phyloP scores from a whole-genome alignment of 495 filamentous ascomycete genomes.

The Articulospora tetracladia region DNA sequence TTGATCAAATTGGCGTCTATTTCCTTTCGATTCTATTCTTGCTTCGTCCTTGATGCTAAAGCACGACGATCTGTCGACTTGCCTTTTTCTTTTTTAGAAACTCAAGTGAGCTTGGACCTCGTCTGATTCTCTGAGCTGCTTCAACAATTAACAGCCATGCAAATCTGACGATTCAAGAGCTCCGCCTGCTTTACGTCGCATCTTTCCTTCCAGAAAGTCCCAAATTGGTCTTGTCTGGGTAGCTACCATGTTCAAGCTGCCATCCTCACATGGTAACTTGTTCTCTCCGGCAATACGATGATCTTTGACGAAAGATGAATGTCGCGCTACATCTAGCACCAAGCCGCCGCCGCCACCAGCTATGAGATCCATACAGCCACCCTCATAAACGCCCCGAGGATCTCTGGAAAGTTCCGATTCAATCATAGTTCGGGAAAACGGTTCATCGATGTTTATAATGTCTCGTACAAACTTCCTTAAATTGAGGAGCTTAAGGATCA shows the following conservation, averaged over 20 bases:
- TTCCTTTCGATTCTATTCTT: neutral
- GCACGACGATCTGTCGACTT: neutral
- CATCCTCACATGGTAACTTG: neutral
- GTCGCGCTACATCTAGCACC: neutral
- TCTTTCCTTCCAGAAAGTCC: neutral
- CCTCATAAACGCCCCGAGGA: neutral
- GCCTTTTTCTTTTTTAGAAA: no score
- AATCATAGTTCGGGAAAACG: neutral
- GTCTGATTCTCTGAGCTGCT: no score
- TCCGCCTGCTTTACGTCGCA: no score
- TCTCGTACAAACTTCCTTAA: neutral
- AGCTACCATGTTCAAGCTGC: neutral
- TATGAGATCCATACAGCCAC: neutral
- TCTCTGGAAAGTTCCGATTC: neutral
- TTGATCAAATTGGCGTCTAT: no score
- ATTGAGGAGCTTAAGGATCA: neutral
- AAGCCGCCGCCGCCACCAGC: neutral
- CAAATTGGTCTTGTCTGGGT: neutral
- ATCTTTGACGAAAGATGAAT: neutral
- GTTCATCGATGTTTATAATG: neutral
- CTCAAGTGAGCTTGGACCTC: no score
- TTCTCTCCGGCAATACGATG: neutral
- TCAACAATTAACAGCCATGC: no score
- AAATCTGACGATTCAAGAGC: no score
- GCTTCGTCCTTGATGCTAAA: neutral